phyloP scores from a whole-genome alignment of 2,329 filamentous ascomycete species.

The Diaporthe ampelina region DNA sequence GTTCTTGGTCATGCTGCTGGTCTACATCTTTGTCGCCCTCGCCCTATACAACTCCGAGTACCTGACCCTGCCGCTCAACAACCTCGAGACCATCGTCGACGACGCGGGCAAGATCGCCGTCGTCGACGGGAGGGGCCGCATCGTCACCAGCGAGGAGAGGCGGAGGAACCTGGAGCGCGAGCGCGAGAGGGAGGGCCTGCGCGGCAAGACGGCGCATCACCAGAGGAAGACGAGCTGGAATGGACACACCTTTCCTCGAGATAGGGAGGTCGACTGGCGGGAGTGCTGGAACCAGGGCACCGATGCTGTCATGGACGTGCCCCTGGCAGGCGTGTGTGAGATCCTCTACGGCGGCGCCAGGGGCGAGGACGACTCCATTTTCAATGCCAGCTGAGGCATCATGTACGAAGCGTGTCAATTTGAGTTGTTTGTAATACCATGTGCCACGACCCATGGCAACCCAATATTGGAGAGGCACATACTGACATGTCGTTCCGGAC shows the following conservation, averaged over 20 bases:
- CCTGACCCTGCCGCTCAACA: constrained; percentile 83
- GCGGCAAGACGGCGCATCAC: constrained; percentile 51
- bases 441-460: not conserved
- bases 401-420: not conserved
- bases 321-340: constrained; percentile 94
- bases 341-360: constrained; percentile 82
- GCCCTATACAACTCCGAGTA: constrained; percentile 92
- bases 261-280: constrained; percentile 74
- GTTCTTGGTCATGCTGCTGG: constrained; percentile 87
- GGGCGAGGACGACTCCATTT: constrained; percentile 37
- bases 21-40: constrained; percentile 95
- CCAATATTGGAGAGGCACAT: not conserved
- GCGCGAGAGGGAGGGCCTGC: constrained; percentile 50
- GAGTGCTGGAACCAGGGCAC: constrained; percentile 92
- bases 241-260: constrained; percentile 29
- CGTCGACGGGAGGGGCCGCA: constrained; percentile 77
- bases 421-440: not conserved
- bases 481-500: no score
- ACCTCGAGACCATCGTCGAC: constrained; percentile 92
- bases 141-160: constrained; percentile 53
- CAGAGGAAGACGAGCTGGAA: constrained; percentile 47
- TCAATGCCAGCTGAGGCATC: not conserved
- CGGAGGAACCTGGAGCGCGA: constrained; percentile 53
- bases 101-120: constrained; percentile 88
- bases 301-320: constrained; percentile 97